Conservation (phyloP, 129 eudicot species). For the Tagetes erecta region DNA sequence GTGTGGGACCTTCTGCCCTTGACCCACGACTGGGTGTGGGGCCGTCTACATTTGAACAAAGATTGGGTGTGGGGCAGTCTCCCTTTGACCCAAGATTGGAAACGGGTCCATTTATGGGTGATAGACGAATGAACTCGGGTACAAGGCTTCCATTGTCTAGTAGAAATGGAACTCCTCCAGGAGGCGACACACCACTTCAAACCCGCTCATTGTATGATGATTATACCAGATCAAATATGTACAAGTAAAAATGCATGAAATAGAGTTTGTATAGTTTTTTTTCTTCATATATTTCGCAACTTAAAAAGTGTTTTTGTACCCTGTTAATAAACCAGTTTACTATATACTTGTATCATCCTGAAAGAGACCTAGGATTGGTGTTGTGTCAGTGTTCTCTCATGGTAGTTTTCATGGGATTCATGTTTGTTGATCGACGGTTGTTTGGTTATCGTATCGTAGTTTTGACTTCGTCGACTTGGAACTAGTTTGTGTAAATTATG, state of each 20-base stretch:
- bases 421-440: conserved; percentile 22
- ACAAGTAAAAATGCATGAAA: conserved; percentile 35
- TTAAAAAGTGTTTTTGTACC: conserved; percentile 3
- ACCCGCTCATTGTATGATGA: conserved; percentile 39
- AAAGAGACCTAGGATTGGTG: conserved; percentile 21
- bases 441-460: background rate
- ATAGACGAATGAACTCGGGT: conserved; percentile 17
- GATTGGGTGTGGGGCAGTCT: background rate
- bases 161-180: conserved; percentile 31
- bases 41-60: background rate
- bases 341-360: conserved; percentile 20
- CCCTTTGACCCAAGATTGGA: conserved; percentile 25
- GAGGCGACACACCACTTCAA: conserved; percentile 41
- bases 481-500: conserved; percentile 19
- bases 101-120: conserved; percentile 10
- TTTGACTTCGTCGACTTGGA: conserved; percentile 18
- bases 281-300: conserved; percentile 1
- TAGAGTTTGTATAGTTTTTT: conserved; percentile 29
- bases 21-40: conserved; percentile 11
- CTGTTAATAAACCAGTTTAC: conserved; percentile 10
- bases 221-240: conserved; percentile 42
- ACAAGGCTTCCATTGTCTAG: conserved; percentile 33
- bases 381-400: conserved; percentile 4
- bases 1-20: background rate
- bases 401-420: conserved; percentile 8